These are phyloP conservation scores for Alternaria arbusti DNA, from an alignment of 2,329 filamentous ascomycete species.

Conservation along the genomic window DNA sequence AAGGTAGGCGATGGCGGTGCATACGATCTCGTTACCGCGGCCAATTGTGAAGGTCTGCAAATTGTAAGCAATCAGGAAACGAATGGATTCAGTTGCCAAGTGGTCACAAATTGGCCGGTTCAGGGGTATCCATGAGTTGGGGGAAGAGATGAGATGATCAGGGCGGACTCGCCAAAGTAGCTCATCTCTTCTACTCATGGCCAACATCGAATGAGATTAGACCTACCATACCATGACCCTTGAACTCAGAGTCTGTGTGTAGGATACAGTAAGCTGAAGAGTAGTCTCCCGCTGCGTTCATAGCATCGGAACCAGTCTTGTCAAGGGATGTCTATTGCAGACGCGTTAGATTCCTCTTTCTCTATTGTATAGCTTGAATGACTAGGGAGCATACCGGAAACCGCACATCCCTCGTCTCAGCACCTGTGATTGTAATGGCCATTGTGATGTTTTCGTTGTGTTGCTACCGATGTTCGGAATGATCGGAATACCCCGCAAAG, in stretches of 20 bases:
- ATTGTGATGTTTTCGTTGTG: conserved; percentile 33
- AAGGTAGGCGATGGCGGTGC: conserved; percentile 79
- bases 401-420: conserved; percentile 57
- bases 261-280: conserved; percentile 94
- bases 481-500: conserved; percentile 15
- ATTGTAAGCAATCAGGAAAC: background rate
- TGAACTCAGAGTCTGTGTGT: conserved; percentile 73
- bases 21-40: conserved; percentile 91
- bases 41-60: conserved; percentile 76
- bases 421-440: conserved; percentile 54
- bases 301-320: conserved; percentile 95
- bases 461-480: conserved; percentile 7
- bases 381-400: conserved; percentile 51
- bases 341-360: background rate
- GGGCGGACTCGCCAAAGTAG: background rate
- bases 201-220: conserved; percentile 47
- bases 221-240: conserved; percentile 79
- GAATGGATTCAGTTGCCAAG: background rate
- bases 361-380: background rate
- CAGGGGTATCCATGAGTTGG: background rate
- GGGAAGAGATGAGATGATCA: background rate
- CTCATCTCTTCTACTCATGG: background rate
- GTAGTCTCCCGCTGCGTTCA: conserved; percentile 94
- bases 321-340: conserved; percentile 77
- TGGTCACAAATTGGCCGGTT: background rate